Conservation (phyloP, 2,329 filamentous ascomycete species). For the Pseudogymnoascus sp. region DNA sequence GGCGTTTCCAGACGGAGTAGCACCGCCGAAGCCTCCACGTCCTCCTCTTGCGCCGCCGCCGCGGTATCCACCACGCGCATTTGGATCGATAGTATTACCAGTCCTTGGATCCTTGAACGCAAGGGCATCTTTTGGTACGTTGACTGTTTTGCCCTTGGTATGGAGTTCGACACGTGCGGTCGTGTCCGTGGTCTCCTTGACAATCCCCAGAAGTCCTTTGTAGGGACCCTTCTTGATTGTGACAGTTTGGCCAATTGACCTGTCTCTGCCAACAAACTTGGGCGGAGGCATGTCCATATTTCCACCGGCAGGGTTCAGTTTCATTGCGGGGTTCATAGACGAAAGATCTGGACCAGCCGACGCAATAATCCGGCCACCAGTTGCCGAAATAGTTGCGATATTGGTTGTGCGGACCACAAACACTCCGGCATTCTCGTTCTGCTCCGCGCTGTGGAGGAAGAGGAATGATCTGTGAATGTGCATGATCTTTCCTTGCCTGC, state of each 20-base stretch:
- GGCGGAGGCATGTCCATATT: conserved; percentile 55
- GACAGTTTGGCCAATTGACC: conserved; percentile 82
- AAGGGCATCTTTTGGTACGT: conserved; percentile 72
- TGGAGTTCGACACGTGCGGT: conserved; percentile 87
- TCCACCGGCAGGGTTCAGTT: conserved; percentile 52
- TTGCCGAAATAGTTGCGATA: conserved; percentile 86
- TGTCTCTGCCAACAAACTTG: conserved; percentile 68
- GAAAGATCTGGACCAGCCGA: conserved; percentile 61
- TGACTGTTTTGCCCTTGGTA: conserved; percentile 86
- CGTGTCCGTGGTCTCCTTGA: conserved; percentile 85
- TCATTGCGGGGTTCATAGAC: conserved; percentile 86
- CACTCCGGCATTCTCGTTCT: conserved; percentile 79
- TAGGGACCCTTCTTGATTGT: conserved; percentile 78
- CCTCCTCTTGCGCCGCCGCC: conserved; percentile 36
- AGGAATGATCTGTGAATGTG: conserved; percentile 91
- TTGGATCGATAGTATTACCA: conserved; percentile 68
- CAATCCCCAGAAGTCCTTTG: conserved; percentile 89
- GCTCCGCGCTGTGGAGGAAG: conserved; percentile 77
- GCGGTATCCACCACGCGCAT: conserved; percentile 36
- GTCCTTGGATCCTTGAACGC: conserved; percentile 77
- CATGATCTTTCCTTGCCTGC: conserved; percentile 77
- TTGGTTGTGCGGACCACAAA: conserved; percentile 81
- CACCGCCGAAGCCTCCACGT: conserved; percentile 39
- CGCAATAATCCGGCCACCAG: conserved; percentile 69
- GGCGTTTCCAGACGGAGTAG: conserved; percentile 37